Percentiles rank a stretch among this genome's conserved stretches.
These are phyloP conservation scores for Megacollybia marginata DNA, from an alignment of 768 basidiomycete species.

Conservation along the genomic window DNA sequence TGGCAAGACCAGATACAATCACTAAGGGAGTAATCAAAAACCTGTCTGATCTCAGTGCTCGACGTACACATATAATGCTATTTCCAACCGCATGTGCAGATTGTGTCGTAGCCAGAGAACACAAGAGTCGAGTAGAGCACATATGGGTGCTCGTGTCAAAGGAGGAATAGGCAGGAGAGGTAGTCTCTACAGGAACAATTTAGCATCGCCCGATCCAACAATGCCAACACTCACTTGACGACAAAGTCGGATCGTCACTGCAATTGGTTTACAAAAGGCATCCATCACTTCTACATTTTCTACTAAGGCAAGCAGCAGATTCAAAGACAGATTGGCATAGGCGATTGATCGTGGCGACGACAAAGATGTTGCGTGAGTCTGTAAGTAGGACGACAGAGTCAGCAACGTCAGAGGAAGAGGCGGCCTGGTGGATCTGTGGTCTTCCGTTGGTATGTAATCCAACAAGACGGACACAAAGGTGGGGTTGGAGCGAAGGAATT, in stretches of 20 bases:
- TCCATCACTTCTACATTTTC: conserved; percentile 43
- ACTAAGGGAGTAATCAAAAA: conserved; percentile 21
- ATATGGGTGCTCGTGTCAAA: conserved; percentile 37
- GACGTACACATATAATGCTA: conserved; percentile 50
- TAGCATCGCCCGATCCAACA: conserved; percentile 8
- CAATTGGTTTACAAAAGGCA: conserved; percentile 33
- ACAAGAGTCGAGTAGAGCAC: conserved; percentile 60
- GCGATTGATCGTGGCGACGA: conserved; percentile 50
- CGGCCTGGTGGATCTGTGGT: conserved; percentile 13
- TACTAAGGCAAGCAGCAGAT: conserved; percentile 41
- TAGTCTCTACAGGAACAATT: conserved; percentile 24
- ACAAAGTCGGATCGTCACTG: conserved; percentile 45
- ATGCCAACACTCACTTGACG: conserved; percentile 41
- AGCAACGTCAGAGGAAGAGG: conserved; percentile 42
- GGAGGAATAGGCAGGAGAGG: conserved; percentile 40
- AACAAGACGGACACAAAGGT: conserved; percentile 41
- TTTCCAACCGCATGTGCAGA: conserved; percentile 54
- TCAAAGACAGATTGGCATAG: conserved; percentile 54
- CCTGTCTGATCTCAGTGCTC: background rate
- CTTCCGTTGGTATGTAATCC: conserved; percentile 25
- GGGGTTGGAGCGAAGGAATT: conserved; percentile 47
- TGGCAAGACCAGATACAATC: conserved; percentile 50
- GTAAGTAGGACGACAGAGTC: conserved; percentile 55
- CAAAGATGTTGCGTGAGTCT: conserved; percentile 60
- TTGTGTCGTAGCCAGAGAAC: conserved; percentile 68